phyloP scores from a whole-genome alignment of 208 protist species.

The Strigomonas galati region DNA sequence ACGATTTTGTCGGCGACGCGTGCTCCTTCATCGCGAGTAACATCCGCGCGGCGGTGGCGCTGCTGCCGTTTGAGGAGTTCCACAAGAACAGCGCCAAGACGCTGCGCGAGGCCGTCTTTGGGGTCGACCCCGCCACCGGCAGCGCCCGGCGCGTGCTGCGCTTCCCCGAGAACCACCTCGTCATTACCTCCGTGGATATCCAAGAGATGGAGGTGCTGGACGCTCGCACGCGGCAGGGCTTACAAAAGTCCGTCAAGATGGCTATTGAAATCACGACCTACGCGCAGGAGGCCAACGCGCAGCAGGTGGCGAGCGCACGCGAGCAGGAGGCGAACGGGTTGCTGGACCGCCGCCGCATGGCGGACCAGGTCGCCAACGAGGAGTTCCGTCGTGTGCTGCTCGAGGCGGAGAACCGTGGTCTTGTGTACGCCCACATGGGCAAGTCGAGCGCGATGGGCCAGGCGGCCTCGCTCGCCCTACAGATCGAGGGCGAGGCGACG shows the following conservation, averaged over 20 bases:
- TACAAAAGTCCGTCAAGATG: constrained; percentile 96
- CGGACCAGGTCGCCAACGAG: constrained; percentile 91
- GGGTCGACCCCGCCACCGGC: constrained; percentile 54
- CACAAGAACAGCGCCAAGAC: constrained; percentile 71
- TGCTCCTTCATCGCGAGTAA: constrained; percentile 84
- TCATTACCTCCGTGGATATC: constrained; percentile 95
- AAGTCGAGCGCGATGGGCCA: constrained; percentile 89
- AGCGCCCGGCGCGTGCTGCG: constrained; percentile 53
- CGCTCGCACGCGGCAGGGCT: constrained; percentile 89
- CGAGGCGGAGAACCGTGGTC: constrained; percentile 77
- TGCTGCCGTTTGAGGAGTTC: constrained; percentile 86
- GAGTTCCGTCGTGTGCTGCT: constrained; percentile 80
- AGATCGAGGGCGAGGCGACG: constrained; percentile 86
- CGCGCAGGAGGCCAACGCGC: constrained; percentile 91
- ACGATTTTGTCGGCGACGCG: constrained; percentile 84
- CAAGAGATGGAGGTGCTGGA: constrained; percentile 95
- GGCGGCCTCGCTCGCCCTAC: constrained; percentile 78
- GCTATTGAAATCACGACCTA: constrained; percentile 96
- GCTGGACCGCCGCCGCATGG: constrained; percentile 92
- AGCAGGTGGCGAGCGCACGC: constrained; percentile 84
- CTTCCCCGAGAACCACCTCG: constrained; percentile 90
- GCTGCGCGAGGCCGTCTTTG: constrained; percentile 79
- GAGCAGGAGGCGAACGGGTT: constrained; percentile 90
- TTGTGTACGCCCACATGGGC: constrained; percentile 86
- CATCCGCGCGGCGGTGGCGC: constrained; percentile 76